Percentiles rank a stretch among this genome's conserved stretches.
Conservation (phyloP, 208 protist species). For the Trichomonas tenax region DNA sequence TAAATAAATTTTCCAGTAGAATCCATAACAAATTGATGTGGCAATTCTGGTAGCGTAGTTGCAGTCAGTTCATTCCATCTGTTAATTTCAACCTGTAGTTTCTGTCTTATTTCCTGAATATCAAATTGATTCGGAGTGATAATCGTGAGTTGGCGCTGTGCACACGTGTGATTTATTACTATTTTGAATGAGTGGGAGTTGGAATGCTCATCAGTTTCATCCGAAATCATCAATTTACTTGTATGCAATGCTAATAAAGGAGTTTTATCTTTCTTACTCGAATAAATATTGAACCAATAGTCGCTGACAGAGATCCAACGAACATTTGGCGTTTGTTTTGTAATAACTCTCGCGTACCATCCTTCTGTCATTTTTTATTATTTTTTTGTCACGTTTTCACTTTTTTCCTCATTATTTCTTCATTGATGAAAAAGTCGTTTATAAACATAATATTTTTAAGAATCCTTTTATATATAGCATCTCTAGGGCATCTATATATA, state of each 20-base stretch:
- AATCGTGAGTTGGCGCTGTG: neutral
- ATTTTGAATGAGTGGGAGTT: neutral
- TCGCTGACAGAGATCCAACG: neutral
- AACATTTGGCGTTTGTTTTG: neutral
- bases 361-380: neutral
- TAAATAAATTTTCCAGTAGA: neutral
- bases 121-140: constrained; percentile 9
- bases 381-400: too few relatives aligned
- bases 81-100: neutral
- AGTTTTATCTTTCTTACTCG: neutral
- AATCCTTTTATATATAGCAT: too few relatives aligned
- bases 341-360: neutral
- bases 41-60: too few relatives aligned
- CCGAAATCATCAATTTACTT: neutral
- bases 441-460: too few relatives aligned
- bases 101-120: neutral
- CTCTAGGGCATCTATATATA: too few relatives aligned
- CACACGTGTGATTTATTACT: neutral
- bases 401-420: too few relatives aligned
- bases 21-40: neutral
- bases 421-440: too few relatives aligned
- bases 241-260: neutral
- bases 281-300: neutral
- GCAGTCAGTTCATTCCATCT: too few relatives aligned
- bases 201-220: neutral